Evolutionary conservation across 805 yeast species (phyloP).

Genomic region (Yarrowia keelungensis): DNA sequence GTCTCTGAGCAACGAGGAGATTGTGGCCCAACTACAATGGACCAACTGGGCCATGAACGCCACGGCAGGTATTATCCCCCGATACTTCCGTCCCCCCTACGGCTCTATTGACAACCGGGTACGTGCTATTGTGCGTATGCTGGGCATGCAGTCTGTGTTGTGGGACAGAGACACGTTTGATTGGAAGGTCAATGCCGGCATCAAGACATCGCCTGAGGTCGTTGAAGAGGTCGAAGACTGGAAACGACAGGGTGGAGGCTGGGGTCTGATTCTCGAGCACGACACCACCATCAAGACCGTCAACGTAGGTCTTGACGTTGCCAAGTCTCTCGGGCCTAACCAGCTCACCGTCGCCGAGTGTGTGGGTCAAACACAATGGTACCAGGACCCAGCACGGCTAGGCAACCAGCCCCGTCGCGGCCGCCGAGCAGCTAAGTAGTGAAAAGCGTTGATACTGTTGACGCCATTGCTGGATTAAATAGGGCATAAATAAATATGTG

Average conservation of each 20-base stretch:
- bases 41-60: conserved; percentile 98
- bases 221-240: conserved; percentile 63
- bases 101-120: conserved; percentile 93
- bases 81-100: conserved; percentile 95
- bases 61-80: conserved; percentile 83
- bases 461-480: conserved; percentile 3
- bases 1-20: conserved; percentile 73
- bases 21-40: conserved; percentile 93
- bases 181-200: conserved; percentile 72
- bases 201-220: conserved; percentile 62
- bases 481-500: conserved; percentile 5
- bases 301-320: conserved; percentile 66
- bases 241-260: conserved; percentile 49
- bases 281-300: conserved; percentile 76
- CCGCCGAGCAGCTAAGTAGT: neutral
- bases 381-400: conserved; percentile 41
- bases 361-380: conserved; percentile 59
- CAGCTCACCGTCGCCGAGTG: conserved; percentile 84
- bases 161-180: conserved; percentile 95
- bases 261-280: conserved; percentile 85
- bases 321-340: conserved; percentile 60
- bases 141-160: conserved; percentile 84
- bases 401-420: conserved; percentile 20
- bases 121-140: conserved; percentile 75
- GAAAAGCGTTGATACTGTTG: neutral